Percentiles rank a stretch among this genome's conserved stretches.
Evolutionary conservation across 345 rosid species (phyloP).

Genomic region (Salix purpurea): DNA sequence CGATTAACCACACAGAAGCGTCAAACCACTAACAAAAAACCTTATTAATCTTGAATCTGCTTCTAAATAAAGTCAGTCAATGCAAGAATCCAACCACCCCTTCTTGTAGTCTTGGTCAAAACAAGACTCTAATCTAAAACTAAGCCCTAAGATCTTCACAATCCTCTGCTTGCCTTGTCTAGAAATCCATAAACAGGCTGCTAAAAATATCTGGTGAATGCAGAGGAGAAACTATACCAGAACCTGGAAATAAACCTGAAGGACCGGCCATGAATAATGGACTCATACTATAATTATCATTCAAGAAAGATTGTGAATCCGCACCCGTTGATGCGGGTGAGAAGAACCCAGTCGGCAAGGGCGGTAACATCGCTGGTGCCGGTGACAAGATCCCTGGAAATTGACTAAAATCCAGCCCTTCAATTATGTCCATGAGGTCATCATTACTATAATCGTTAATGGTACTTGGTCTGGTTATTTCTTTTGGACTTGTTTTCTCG

Average conservation of each 20-base stretch:
- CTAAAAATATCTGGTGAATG: slow-evolving; percentile 46
- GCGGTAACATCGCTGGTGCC: slow-evolving; percentile 51
- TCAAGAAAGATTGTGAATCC: slow-evolving; percentile 13
- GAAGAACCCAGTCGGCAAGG: slow-evolving; percentile 46
- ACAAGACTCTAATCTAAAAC: not conserved
- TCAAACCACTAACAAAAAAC: not conserved
- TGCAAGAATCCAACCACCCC: not conserved
- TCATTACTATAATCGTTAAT: not conserved
- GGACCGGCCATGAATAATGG: slow-evolving; percentile 46
- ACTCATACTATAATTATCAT: slow-evolving; percentile 38
- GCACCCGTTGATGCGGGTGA: slow-evolving; percentile 39
- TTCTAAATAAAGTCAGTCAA: not conserved
- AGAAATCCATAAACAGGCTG: slow-evolving; percentile 43
- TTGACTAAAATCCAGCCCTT: slow-evolving; percentile 31
- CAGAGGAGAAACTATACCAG: slow-evolving; percentile 40
- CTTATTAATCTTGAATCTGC: not conserved
- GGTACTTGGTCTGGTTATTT: slow-evolving; percentile 4
- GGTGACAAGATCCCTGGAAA: slow-evolving; percentile 76
- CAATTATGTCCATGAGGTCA: slow-evolving; percentile 17
- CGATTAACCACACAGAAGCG: not conserved
- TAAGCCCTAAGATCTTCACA: not conserved
- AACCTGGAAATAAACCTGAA: slow-evolving; percentile 28
- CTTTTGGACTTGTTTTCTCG: slow-evolving; percentile 61
- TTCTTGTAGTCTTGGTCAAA: not conserved
- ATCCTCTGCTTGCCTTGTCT: not conserved